Evolutionary conservation across 2,329 filamentous ascomycete genomes (phyloP), one percentile per base, ranked within the genome.

Genomic region (Fusarium penzigii): DNA sequence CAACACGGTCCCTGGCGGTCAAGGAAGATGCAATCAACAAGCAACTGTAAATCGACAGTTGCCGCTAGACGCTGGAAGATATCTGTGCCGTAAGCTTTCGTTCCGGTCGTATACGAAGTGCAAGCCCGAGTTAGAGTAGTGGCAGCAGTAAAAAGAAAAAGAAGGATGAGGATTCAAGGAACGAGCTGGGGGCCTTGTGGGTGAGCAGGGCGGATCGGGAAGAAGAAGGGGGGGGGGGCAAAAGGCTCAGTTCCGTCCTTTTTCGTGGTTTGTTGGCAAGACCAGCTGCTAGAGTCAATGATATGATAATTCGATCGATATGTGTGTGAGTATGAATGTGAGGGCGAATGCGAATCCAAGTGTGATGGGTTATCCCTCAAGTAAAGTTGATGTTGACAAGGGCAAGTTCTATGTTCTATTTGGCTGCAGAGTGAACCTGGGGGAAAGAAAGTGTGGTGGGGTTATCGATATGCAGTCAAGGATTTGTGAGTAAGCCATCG

Each of bases 401-500:
- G 42, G 51, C 38, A 40, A 14, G 41, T 25, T 52, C 41, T 44
- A 16, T 49, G 41, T 25, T 52, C 41, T 44, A 16, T 49, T 16
- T 38, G 42, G 38, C 42, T 34, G 29, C 16, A 45, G 42, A 34
- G 12, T 45, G 32, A 46, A 34, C 41, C 32, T 36, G 32, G 32
- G 13, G 48, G 42, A 44, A 39, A 43, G 49, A 57, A 53, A 58
- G 57, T 62, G 61, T 63, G 57, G 61, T 64, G 61, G 61, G 61
- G 61, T 58, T 53, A 41, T 43, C 50, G 54, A 53, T 54, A 64
- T 61, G 61, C 61, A 56, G 57, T 57, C 57, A 42, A 55, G 56
- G 53, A 54, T 51, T 60, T 42, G 29, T 40, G 34, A 47, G 46
- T 34, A 43, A 38, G 17, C 29, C 25, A 48, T 40, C 20, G 20